Percentiles rank a stretch among this genome's conserved stretches.
Evolutionary conservation across 2,329 filamentous ascomycete species (phyloP).

Genomic region (Decorospora gaudefroyi): DNA sequence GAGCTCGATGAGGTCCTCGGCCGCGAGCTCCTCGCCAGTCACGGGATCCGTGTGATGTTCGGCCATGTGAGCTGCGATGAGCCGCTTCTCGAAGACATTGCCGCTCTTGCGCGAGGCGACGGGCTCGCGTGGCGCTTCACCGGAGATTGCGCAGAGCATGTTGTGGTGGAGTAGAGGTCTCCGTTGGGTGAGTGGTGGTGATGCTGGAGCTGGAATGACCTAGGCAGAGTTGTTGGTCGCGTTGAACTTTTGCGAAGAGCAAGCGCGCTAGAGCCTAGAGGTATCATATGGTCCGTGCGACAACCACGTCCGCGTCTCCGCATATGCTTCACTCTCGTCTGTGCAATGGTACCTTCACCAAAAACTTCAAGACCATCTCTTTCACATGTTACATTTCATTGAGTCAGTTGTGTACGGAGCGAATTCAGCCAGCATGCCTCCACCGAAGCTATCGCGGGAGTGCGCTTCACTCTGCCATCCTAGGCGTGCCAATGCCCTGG

Average conservation of each 20-base stretch:
- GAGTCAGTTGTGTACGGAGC: too few relatives aligned
- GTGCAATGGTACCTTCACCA: too few relatives aligned
- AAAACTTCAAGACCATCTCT: too few relatives aligned
- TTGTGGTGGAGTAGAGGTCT: slow-evolving; percentile 5
- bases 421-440: too few relatives aligned
- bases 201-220: too few relatives aligned
- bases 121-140: slow-evolving; percentile 91
- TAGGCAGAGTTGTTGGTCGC: slow-evolving; percentile 9
- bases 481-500: too few relatives aligned
- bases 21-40: slow-evolving; percentile 79
- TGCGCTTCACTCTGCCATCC: too few relatives aligned
- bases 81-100: slow-evolving; percentile 88
- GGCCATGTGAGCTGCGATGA: slow-evolving; percentile 92
- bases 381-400: too few relatives aligned
- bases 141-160: slow-evolving; percentile 72
- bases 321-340: not conserved
- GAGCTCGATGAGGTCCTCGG: slow-evolving; percentile 85
- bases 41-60: slow-evolving; percentile 93
- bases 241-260: slow-evolving; percentile 13
- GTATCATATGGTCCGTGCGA: slow-evolving; percentile 1
- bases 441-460: too few relatives aligned
- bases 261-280: slow-evolving; percentile 6
- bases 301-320: not conserved
- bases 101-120: slow-evolving; percentile 95
- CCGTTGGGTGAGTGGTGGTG: not conserved